These are phyloP conservation scores for Cryomyces minteri DNA, from an alignment of 495 filamentous ascomycete genomes.

Conservation along the genomic window DNA sequence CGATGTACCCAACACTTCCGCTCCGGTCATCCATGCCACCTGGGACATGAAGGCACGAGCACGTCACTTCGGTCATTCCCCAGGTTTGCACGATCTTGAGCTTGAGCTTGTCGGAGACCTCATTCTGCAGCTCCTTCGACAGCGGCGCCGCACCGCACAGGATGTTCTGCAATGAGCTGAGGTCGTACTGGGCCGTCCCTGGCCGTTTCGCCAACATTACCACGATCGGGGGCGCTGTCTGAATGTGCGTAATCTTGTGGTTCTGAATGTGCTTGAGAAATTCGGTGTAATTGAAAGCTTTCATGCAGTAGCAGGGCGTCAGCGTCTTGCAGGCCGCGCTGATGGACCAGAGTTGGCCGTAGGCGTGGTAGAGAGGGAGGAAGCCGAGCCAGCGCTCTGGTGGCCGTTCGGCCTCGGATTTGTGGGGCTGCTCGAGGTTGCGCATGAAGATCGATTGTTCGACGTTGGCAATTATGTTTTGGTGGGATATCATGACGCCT, in stretches of 20 bases:
- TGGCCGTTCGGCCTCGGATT: slow-evolving; percentile 1
- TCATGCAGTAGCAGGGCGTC: slow-evolving; percentile 20
- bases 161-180: slow-evolving; percentile 18
- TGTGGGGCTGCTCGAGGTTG: slow-evolving; percentile 10
- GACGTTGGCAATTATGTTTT: slow-evolving; percentile 22
- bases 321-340: slow-evolving; percentile 12
- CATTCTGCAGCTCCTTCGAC: slow-evolving; percentile 20
- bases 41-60: slow-evolving; percentile 18
- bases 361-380: slow-evolving; percentile 25
- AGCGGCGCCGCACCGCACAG: slow-evolving; percentile 23
- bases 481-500: slow-evolving; percentile 23
- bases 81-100: slow-evolving; percentile 21
- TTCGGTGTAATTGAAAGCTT: slow-evolving; percentile 14
- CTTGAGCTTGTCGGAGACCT: slow-evolving; percentile 16
- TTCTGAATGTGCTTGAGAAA: slow-evolving; percentile 16
- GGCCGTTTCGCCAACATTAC: slow-evolving; percentile 24
- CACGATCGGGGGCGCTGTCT: slow-evolving; percentile 22
- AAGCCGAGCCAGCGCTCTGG: slow-evolving; percentile 22
- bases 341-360: slow-evolving; percentile 28
- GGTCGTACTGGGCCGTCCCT: slow-evolving; percentile 17
- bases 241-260: slow-evolving; percentile 19
- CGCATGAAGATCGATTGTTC: slow-evolving; percentile 22
- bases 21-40: slow-evolving; percentile 15
- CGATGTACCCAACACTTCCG: slow-evolving; percentile 19
- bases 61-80: slow-evolving; percentile 24